Conservation (phyloP, 768 basidiomycete species). For the Lentinula raphanica region DNA sequence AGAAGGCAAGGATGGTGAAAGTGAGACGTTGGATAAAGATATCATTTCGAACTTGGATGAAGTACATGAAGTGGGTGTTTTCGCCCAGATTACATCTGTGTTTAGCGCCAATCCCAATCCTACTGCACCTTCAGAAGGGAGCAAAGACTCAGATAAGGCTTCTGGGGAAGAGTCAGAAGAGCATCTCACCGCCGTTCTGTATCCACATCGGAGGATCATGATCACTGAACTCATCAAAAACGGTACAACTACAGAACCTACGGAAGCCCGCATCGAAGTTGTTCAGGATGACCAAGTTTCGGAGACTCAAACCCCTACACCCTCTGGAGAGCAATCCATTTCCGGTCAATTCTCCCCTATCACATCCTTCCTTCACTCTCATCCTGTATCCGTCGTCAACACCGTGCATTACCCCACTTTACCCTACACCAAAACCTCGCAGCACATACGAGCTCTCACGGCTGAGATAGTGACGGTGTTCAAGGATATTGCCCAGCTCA, state of each 20-base stretch:
- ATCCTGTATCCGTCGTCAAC: conserved; percentile 82
- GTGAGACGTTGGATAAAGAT: conserved; percentile 59
- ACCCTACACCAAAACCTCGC: conserved; percentile 79
- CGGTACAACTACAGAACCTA: conserved; percentile 30
- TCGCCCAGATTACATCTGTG: conserved; percentile 94
- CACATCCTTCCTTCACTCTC: conserved; percentile 74
- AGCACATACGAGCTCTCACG: conserved; percentile 94
- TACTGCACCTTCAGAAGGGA: conserved; percentile 26
- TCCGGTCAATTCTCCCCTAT: conserved; percentile 5
- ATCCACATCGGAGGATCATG: conserved; percentile 85
- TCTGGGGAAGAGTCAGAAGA: conserved; percentile 68
- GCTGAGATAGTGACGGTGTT: conserved; percentile 95
- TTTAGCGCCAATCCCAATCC: conserved; percentile 50
- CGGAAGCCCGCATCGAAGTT: conserved; percentile 24
- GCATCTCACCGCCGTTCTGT: conserved; percentile 90
- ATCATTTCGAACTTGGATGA: conserved; percentile 83
- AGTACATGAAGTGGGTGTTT: conserved; percentile 91
- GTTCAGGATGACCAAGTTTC: conserved; percentile 31
- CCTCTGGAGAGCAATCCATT: background rate
- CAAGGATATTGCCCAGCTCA: conserved; percentile 96
- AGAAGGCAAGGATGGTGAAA: conserved; percentile 35
- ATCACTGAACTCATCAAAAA: conserved; percentile 84
- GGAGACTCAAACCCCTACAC: conserved; percentile 38
- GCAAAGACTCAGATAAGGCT: background rate
- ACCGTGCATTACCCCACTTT: conserved; percentile 79